These are phyloP conservation scores for Allium cepa DNA, from an alignment of 106 monocot genomes.

Conservation along the genomic window DNA sequence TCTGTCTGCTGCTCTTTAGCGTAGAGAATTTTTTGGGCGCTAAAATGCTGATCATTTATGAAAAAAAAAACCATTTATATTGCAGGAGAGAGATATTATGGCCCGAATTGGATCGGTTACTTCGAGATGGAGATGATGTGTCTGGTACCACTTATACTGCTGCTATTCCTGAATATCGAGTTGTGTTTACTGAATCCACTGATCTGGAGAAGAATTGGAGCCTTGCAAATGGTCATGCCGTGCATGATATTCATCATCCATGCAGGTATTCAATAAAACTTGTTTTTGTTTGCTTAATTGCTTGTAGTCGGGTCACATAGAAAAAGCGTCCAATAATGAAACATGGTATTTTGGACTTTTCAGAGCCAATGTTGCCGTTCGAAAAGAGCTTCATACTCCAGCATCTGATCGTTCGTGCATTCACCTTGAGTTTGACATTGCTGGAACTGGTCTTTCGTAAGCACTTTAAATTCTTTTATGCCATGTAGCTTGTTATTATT, in stretches of 20 bases:
- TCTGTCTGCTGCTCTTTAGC: not conserved
- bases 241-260: slow-evolving; percentile 57
- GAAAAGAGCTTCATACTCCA: slow-evolving; percentile 74
- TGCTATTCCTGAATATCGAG: slow-evolving; percentile 60
- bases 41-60: not conserved
- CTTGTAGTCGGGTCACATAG: not conserved
- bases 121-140: slow-evolving; percentile 46
- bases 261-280: slow-evolving; percentile 41
- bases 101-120: slow-evolving; percentile 61
- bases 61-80: not conserved
- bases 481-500: not conserved
- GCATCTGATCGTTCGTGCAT: slow-evolving; percentile 93
- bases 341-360: slow-evolving; percentile 4
- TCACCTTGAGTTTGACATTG: slow-evolving; percentile 92
- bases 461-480: slow-evolving; percentile 5
- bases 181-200: slow-evolving; percentile 34
- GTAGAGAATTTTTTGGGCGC: too few relatives aligned
- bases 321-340: not conserved
- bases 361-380: slow-evolving; percentile 75
- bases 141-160: slow-evolving; percentile 42
- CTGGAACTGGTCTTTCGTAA: slow-evolving; percentile 72
- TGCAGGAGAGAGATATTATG: slow-evolving; percentile 74
- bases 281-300: too few relatives aligned
- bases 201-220: slow-evolving; percentile 25
- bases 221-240: slow-evolving; percentile 54